Evolutionary conservation across 371 early-diverging fungal species (phyloP).

Genomic region (Batkoa obscura): DNA sequence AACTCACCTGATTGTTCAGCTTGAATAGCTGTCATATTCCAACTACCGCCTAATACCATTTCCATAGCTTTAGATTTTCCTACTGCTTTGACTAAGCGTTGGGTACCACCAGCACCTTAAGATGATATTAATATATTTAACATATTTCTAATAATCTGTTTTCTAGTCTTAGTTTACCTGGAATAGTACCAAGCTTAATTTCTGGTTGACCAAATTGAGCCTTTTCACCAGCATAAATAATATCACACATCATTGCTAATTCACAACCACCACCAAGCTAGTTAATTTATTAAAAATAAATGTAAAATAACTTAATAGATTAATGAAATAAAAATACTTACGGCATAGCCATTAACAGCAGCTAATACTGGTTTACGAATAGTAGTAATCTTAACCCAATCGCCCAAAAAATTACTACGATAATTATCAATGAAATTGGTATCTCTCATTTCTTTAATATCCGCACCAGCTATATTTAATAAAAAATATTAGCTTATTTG

Average conservation of each 20-base stretch:
- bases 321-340: constrained; percentile 17
- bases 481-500: neutral
- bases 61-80: constrained; percentile 99
- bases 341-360: constrained; percentile 94
- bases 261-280: constrained; percentile 96
- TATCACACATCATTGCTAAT: constrained; percentile 97
- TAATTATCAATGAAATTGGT: constrained; percentile 70
- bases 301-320: neutral
- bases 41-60: constrained; percentile 70
- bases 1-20: constrained; percentile 53
- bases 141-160: neutral
- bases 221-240: constrained; percentile 94
- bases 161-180: constrained; percentile 21
- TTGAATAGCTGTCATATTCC: constrained; percentile 71
- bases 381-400: constrained; percentile 79
- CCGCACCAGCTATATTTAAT: constrained; percentile 70
- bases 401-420: constrained; percentile 73
- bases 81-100: constrained; percentile 80
- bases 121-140: neutral
- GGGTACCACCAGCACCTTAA: constrained; percentile 66
- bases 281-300: neutral
- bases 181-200: constrained; percentile 92
- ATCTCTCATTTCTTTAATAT: constrained; percentile 95
- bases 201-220: constrained; percentile 97
- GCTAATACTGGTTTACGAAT: constrained; percentile 93